Evolutionary conservation across 2,329 filamentous ascomycete genomes (phyloP), one percentile per base, ranked within the genome.

Genomic region (Elsinoe batatas): DNA sequence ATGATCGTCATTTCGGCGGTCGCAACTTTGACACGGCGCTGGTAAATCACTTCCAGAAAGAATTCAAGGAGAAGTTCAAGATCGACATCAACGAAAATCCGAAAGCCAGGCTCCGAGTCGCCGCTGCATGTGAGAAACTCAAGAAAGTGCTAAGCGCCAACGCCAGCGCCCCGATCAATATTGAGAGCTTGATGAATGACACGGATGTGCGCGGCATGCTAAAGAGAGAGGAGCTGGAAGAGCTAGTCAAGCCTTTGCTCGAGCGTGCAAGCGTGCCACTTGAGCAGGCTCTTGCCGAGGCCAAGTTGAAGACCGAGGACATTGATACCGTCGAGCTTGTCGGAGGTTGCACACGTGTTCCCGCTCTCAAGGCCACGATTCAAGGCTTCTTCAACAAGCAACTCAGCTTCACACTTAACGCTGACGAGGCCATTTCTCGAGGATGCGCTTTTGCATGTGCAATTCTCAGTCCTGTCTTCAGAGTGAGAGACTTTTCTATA

Each of bases 141-240:
- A 98, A 98, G 85, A 97, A 97, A 83, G 85, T 97, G 56, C 79
- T 98, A 56, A 97, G 91, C 35, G 93, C 93, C 69, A 97, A 97
- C 76, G 87, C 91, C 64, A 81, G 87, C 68, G 90, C 91, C 15
- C 89, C 91, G 50, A 74, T 98, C 72, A 97, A 91, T 79, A 94
- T 98, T 67, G 93, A 98, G 78, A 96, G 91, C 35, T 79, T 98
- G 64, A 97, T 98, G 91, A 94, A 97, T 73, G 93, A 98, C 70
- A 78, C 95, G 59, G 93, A 98, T 70, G 93, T 95, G 36, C 82
- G 82, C 54, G 78, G 86, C 58, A 86, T 95, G 80, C 80, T 98
- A 68, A 96, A 91, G 71, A 87, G 93, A 61, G 88, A 95, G 68
- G 91, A 97, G 69, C 83, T 98, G 57, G 93, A 98, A 78, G 83